Evolutionary conservation across 2,329 filamentous ascomycete species (phyloP).

Genomic region (Epichloe gansuensis): DNA sequence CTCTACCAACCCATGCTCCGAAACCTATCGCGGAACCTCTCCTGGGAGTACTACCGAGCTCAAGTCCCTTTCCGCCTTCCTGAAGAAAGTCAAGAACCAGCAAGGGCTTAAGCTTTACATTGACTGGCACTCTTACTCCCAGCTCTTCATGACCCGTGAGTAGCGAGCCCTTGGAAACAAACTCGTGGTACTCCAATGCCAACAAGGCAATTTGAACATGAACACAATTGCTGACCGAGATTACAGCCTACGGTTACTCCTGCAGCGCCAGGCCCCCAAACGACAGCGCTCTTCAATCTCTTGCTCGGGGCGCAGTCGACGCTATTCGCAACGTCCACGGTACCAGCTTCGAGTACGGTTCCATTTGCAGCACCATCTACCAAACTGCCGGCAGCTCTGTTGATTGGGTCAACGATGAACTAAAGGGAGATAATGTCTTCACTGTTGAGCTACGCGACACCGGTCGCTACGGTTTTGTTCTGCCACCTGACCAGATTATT

Average conservation of each 20-base stretch:
- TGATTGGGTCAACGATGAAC: conserved; percentile 33
- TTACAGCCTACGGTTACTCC: conserved; percentile 43
- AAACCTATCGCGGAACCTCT: conserved; percentile 33
- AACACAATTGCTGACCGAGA: not conserved
- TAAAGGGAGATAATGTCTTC: conserved; percentile 29
- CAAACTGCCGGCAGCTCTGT: conserved; percentile 35
- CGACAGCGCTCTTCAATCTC: conserved; percentile 32
- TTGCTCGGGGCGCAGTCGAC: conserved; percentile 35
- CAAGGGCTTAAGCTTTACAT: conserved; percentile 49
- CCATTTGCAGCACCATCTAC: conserved; percentile 51
- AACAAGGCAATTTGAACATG: not conserved
- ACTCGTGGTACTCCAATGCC: not conserved
- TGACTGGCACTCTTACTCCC: conserved; percentile 53
- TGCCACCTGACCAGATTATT: conserved; percentile 30
- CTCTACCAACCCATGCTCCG: conserved; percentile 37
- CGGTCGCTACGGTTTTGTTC: conserved; percentile 29
- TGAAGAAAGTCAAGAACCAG: conserved; percentile 18
- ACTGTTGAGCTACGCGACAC: conserved; percentile 26
- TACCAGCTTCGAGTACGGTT: conserved; percentile 29
- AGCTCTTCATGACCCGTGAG: conserved; percentile 48
- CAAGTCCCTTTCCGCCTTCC: conserved; percentile 29
- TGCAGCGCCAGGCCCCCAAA: conserved; percentile 36
- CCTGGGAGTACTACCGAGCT: conserved; percentile 40
- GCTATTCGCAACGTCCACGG: conserved; percentile 36
- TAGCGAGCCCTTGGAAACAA: conserved; percentile 14